Evolutionary conservation across 345 rosid genomes (phyloP).

Genomic region (Cardamine occulta): DNA sequence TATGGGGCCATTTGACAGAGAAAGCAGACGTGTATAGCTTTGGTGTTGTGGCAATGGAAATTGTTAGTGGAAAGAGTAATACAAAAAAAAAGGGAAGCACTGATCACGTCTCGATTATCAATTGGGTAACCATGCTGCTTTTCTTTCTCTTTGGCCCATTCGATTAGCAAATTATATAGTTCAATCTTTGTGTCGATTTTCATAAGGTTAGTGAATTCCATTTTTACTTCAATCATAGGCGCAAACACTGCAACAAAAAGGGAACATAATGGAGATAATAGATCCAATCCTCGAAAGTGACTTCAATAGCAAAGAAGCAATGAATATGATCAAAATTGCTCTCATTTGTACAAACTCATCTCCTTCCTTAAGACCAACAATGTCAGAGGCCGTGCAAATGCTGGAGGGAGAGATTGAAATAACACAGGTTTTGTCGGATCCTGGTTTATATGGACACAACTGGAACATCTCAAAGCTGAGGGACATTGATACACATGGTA

Average conservation of each 20-base stretch:
- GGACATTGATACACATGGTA: constrained; percentile 26
- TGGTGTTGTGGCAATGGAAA: constrained; percentile 52
- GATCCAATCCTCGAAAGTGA: constrained; percentile 40
- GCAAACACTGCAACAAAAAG: constrained; percentile 27
- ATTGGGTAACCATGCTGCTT: constrained; percentile 45
- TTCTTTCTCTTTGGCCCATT: not conserved
- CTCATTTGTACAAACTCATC: not conserved
- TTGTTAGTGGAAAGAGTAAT: constrained; percentile 49
- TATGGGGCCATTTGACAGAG: constrained; percentile 53
- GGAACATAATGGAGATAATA: constrained; percentile 40
- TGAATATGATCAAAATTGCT: constrained; percentile 39
- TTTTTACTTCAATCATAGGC: constrained; percentile 33
- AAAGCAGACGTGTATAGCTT: constrained; percentile 60
- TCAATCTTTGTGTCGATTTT: not conserved
- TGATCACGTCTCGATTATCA: constrained; percentile 44
- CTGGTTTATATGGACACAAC: constrained; percentile 38
- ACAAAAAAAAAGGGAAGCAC: constrained; percentile 7
- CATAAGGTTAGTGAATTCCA: not conserved
- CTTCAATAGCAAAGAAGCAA: constrained; percentile 41
- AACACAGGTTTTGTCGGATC: constrained; percentile 35
- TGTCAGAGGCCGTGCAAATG: not conserved
- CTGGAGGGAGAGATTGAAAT: not conserved
- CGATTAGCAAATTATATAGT: not conserved
- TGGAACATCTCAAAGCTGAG: constrained; percentile 40
- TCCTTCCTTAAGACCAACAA: not conserved